phyloP scores from a whole-genome alignment of 2,329 filamentous ascomycete genomes.

The Penicillium sp. region DNA sequence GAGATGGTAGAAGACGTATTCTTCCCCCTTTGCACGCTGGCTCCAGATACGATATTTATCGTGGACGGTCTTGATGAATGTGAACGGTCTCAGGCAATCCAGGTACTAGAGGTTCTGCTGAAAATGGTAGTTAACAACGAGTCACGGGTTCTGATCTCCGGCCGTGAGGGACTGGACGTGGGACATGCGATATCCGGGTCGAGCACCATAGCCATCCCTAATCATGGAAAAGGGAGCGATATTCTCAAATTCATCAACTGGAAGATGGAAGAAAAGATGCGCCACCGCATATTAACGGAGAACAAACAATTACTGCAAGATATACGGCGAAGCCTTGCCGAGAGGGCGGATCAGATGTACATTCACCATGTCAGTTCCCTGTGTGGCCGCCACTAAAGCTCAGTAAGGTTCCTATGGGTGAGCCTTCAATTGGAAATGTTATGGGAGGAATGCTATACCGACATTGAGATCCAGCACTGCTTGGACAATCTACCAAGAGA shows the following conservation, averaged over 20 bases:
- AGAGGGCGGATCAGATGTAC: conserved; percentile 5
- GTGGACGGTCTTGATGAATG: conserved; percentile 3
- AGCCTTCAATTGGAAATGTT: background rate
- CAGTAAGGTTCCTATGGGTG: conserved; percentile 9
- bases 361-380: too few relatives aligned
- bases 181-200: background rate
- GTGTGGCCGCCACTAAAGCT: background rate
- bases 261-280: conserved; percentile 13
- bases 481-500: background rate
- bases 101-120: background rate
- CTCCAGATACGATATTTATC: background rate
- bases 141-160: background rate
- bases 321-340: conserved; percentile 1
- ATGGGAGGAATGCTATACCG: conserved; percentile 6
- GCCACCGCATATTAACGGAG: background rate
- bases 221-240: conserved; percentile 1
- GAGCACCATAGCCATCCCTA: background rate
- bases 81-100: background rate
- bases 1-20: conserved; percentile 1
- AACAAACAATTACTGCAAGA: background rate
- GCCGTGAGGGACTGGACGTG: conserved; percentile 1
- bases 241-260: conserved; percentile 5
- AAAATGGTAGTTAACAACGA: background rate
- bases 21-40: background rate
- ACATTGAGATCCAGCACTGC: background rate